A percentile compares a stretch with the other conserved stretches of the same genome.
These are phyloP conservation scores for Populus alba DNA, from an alignment of 345 rosid genomes.

Conservation along the genomic window DNA sequence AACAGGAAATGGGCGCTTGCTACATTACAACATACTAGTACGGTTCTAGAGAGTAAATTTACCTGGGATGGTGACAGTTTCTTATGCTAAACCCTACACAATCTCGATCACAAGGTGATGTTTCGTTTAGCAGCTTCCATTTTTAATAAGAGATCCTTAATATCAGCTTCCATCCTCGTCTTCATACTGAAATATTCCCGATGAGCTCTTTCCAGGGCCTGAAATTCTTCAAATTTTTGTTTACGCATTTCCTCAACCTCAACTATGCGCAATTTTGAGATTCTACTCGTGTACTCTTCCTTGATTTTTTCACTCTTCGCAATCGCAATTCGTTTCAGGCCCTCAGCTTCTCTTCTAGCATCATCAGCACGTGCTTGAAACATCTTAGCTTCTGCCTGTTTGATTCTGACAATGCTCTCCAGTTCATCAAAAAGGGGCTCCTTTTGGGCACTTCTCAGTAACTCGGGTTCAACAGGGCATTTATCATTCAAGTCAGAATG, in stretches of 20 bases:
- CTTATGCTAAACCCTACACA: constrained; percentile 1
- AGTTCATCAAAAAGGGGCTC: constrained; percentile 79
- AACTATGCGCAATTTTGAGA: constrained; percentile 53
- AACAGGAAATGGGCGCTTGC: constrained; percentile 13
- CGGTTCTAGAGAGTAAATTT: constrained; percentile 11
- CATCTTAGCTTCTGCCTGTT: constrained; percentile 88
- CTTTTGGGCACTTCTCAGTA: constrained; percentile 42
- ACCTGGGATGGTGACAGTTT: constrained; percentile 2
- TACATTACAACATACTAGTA: constrained; percentile 3
- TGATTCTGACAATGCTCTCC: constrained; percentile 81
- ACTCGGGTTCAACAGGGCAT: constrained; percentile 37
- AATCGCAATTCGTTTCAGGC: constrained; percentile 68
- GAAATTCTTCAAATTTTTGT: constrained; percentile 65
- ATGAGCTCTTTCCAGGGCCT: constrained; percentile 70
- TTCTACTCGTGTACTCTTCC: constrained; percentile 59
- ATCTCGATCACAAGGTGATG: constrained; percentile 46
- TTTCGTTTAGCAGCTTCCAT: constrained; percentile 83
- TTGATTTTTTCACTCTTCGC: constrained; percentile 76
- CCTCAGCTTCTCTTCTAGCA: constrained; percentile 86
- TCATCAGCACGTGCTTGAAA: constrained; percentile 86
- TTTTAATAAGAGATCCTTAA: constrained; percentile 69
- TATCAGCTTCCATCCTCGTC: constrained; percentile 89
- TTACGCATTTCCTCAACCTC: constrained; percentile 66
- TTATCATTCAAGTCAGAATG: constrained; percentile 49
- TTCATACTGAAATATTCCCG: constrained; percentile 72